These are phyloP conservation scores for Aspergillus calidoustus DNA, from an alignment of 2,329 filamentous ascomycete genomes.

Conservation along the genomic window DNA sequence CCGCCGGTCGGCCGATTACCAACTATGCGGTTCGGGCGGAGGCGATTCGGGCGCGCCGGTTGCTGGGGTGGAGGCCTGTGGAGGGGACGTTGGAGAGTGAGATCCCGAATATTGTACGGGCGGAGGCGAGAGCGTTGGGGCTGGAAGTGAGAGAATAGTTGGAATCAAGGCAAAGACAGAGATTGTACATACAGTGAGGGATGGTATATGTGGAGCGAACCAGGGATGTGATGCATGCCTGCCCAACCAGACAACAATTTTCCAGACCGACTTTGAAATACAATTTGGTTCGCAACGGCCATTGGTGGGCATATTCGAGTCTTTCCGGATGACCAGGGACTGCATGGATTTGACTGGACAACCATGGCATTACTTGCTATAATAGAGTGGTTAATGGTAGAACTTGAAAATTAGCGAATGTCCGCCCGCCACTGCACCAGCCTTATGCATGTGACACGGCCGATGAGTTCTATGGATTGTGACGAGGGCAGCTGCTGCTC, in stretches of 20 bases:
- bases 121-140: not conserved
- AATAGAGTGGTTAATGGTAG: not conserved
- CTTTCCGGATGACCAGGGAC: not conserved
- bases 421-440: not conserved
- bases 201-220: not conserved
- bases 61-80: not conserved
- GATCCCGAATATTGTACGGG: not conserved
- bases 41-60: not conserved
- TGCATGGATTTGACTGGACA: not conserved
- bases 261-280: not conserved
- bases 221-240: not conserved
- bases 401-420: not conserved
- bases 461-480: not conserved
- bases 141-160: not conserved
- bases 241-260: not conserved
- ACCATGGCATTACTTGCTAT: not conserved
- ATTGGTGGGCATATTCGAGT: not conserved
- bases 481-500: not conserved
- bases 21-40: slow-evolving; percentile 2
- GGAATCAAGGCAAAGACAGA: not conserved
- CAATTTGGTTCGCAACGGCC: not conserved
- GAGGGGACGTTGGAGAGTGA: not conserved
- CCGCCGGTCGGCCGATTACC: not conserved
- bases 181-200: not conserved
- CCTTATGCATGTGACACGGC: not conserved